phyloP scores from a whole-genome alignment of 2,329 filamentous ascomycete species.

The Exserohilum rostratum region DNA sequence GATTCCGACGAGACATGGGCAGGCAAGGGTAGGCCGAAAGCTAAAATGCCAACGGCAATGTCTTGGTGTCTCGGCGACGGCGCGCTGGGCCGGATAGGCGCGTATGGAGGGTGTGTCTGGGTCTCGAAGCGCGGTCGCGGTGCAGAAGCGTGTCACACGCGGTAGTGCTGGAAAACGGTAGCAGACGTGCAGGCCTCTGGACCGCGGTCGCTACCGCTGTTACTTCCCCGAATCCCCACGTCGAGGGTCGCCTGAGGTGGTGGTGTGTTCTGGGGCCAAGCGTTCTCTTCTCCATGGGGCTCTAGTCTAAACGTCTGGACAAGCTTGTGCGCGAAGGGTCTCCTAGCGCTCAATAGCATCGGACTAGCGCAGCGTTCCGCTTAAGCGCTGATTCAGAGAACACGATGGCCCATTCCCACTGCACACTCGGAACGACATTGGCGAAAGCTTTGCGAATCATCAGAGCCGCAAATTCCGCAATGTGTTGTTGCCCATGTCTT shows the following conservation, averaged over 20 bases:
- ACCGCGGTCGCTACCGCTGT: background rate
- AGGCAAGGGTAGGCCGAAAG: conserved; percentile 2
- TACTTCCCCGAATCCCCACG: background rate
- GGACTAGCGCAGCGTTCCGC: background rate
- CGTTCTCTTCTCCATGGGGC: conserved; percentile 7
- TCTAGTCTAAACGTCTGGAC: conserved; percentile 5
- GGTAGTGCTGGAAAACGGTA: background rate
- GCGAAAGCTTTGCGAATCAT: conserved; percentile 3
- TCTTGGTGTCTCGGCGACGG: conserved; percentile 8
- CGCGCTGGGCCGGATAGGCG: conserved; percentile 11
- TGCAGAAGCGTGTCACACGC: background rate
- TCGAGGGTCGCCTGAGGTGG: background rate
- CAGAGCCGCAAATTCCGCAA: background rate
- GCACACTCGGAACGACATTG: background rate
- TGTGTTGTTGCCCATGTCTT: background rate
- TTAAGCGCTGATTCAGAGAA: conserved; percentile 2
- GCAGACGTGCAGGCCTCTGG: background rate
- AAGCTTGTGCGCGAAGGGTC: background rate
- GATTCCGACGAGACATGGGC: background rate
- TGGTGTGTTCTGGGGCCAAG: background rate
- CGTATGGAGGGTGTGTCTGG: background rate
- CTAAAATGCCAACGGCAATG: conserved; percentile 3
- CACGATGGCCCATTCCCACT: background rate
- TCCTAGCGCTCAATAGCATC: conserved; percentile 4
- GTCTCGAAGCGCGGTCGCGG: conserved; percentile 1